A percentile compares a stretch with the other conserved stretches of the same genome.
Conservation (phyloP, 768 basidiomycete genomes). For the Mycena chlorophos region DNA sequence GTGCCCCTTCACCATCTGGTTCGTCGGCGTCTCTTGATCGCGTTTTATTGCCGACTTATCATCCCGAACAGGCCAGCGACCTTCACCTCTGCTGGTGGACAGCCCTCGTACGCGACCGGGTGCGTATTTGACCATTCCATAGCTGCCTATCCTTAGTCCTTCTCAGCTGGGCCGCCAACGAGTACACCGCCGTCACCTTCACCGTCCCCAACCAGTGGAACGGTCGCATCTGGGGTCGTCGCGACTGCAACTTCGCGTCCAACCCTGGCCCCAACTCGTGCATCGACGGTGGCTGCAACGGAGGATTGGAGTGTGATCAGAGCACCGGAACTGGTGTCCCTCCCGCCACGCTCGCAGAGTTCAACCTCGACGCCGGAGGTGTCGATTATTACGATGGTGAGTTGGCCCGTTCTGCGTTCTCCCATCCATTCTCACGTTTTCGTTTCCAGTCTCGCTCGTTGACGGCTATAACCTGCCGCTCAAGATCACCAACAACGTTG, state of each 20-base stretch:
- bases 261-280: conserved; percentile 45
- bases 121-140: no score
- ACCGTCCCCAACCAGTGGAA: conserved; percentile 39
- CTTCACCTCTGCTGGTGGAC: conserved; percentile 13
- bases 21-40: background rate
- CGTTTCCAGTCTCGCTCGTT: conserved; percentile 55
- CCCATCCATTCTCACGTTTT: background rate
- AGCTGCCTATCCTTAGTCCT: no score
- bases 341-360: conserved; percentile 70
- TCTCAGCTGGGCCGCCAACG: conserved; percentile 7
- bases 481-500: conserved; percentile 52
- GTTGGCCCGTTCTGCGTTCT: conserved; percentile 12
- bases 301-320: conserved; percentile 46
- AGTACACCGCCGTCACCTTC: conserved; percentile 33
- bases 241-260: conserved; percentile 48
- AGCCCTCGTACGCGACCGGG: conserved; percentile 20
- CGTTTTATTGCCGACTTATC: conserved; percentile 27
- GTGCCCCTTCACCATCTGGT: conserved; percentile 51
- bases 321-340: conserved; percentile 53
- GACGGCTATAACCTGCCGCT: conserved; percentile 65
- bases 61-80: conserved; percentile 27
- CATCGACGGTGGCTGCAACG: conserved; percentile 51
- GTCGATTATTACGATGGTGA: conserved; percentile 63
- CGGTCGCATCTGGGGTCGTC: conserved; percentile 55
- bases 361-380: conserved; percentile 51